Base-by-base conservation (phyloP, 306 rosid genomes). In the Cicer cuneatum region DNA sequence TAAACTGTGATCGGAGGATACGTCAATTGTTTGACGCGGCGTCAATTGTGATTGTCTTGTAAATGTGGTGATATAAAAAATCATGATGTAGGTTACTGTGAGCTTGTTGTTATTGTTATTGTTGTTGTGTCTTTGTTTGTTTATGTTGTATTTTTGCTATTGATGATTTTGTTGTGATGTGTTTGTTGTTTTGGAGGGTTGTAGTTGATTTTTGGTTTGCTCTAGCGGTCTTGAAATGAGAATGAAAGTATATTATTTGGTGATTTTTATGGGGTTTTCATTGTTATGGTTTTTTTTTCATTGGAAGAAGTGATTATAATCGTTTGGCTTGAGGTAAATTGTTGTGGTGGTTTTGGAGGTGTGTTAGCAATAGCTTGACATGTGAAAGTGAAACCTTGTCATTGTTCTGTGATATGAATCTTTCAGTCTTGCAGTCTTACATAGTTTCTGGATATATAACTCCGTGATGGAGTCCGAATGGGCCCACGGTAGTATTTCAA, bases 391-490 rank as follows among this genome's bases (percentile, higher is more conserved):
- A 8, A 4, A 53, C 11, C 16, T 3, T 49, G 12, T 24, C 33
- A 2, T 24, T 24, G 73, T 6, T 47, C 14, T 45, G 61, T 3
- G 2, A n/a, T 35, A n/a, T 35, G 45, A 33, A 8, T 61, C 21
- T 29, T 21, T 51, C 3, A 8, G 16, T 24, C 10, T 65, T 13
- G 11, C 40, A 42, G 48, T 43, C 33, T 24, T 24, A 2, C 33
- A 24, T 24, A 24, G 33, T 24, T 24, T 24, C 88, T 87, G 5
- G 90, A n/a, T n/a, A n/a, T n/a, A n/a, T n/a, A n/a, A n/a, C n/a
- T n/a, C 84, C 67, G 86, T 83, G 7, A 84, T 89, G 98, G 96
- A 92, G 29, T 73, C 93, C 14, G 93, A 86, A 35, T 75, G 78
- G 73, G 58, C 89, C 1, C 84, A 85, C 53, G 83, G 84, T 39